A percentile compares a stretch with the other conserved stretches of the same genome.
phyloP scores from a whole-genome alignment of 345 rosid species.

The Eucalyptus victrix region DNA sequence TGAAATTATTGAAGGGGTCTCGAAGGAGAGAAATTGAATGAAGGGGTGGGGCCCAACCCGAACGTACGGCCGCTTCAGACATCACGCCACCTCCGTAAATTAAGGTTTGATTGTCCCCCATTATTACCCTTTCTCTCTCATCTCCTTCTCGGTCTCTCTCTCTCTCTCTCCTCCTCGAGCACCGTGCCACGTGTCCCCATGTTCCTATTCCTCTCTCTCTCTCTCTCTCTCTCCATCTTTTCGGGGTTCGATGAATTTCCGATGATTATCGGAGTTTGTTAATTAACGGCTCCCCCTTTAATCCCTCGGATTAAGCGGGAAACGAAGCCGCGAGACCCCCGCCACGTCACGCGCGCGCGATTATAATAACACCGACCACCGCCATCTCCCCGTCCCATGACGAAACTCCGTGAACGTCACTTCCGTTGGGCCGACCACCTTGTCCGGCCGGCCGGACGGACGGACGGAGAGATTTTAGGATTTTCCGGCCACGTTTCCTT shows the following conservation, averaged over 20 bases:
- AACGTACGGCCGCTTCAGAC: conserved; percentile 18
- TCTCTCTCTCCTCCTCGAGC: conserved; percentile 17
- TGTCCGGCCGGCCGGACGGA: background rate
- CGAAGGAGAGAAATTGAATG: background rate
- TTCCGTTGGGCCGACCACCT: background rate
- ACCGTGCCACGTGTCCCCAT: conserved; percentile 17
- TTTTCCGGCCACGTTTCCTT: background rate
- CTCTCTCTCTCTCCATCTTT: background rate
- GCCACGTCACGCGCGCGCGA: conserved; percentile 8
- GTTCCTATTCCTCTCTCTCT: background rate
- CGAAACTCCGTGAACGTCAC: conserved; percentile 1
- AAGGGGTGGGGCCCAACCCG: background rate
- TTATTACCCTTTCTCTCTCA: background rate
- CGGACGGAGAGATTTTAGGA: background rate
- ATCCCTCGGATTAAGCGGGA: background rate
- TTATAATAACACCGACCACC: conserved; percentile 23
- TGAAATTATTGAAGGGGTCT: background rate
- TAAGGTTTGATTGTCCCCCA: conserved; percentile 10
- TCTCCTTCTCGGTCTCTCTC: background rate
- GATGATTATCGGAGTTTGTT: background rate
- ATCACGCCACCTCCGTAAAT: conserved; percentile 49
- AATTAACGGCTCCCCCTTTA: background rate
- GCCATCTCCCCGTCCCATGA: background rate
- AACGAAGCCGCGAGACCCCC: background rate
- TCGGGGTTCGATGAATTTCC: background rate